Conservation (phyloP, 2,329 filamentous ascomycete species). For the Paecilomyces fulvus region DNA sequence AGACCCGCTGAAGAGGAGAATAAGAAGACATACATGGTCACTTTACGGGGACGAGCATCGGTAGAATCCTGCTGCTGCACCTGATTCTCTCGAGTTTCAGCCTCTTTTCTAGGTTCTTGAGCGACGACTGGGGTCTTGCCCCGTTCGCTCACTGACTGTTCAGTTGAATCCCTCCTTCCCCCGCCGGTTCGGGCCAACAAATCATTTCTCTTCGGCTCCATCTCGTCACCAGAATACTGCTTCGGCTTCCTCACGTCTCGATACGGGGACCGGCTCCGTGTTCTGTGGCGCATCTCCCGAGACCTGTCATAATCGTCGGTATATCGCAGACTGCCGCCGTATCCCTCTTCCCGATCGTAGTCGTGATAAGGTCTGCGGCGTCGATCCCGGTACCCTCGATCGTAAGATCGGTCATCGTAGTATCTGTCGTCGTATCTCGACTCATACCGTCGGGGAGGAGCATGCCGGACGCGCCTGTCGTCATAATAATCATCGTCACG, state of each 20-base stretch:
- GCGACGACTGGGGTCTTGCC: constrained; percentile 51
- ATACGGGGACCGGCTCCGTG: constrained; percentile 44
- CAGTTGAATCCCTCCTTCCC: constrained; percentile 44
- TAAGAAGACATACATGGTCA: constrained; percentile 35
- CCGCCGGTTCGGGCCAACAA: constrained; percentile 24
- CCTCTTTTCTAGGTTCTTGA: constrained; percentile 52
- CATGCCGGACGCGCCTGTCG: constrained; percentile 23
- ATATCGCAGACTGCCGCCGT: constrained; percentile 36
- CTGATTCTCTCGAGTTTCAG: constrained; percentile 60
- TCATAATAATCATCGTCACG: constrained; percentile 30
- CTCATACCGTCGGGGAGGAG: constrained; percentile 22
- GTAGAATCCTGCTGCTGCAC: constrained; percentile 43
- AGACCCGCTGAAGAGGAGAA: constrained; percentile 1
- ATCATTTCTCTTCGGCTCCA: constrained; percentile 18
- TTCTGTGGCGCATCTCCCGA: constrained; percentile 49
- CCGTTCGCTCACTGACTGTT: constrained; percentile 58
- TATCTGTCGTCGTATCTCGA: constrained; percentile 32
- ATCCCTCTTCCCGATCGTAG: constrained; percentile 40
- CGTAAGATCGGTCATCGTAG: constrained; percentile 26
- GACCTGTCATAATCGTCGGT: constrained; percentile 42
- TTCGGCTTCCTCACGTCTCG: constrained; percentile 30
- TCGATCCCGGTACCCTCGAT: constrained; percentile 35
- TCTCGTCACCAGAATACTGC: constrained; percentile 29
- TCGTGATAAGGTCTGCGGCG: constrained; percentile 40
- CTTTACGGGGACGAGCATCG: constrained; percentile 21